These are phyloP conservation scores for Cyberlindnera euphorbiiphila DNA, from an alignment of 805 yeast genomes.

Conservation along the genomic window DNA sequence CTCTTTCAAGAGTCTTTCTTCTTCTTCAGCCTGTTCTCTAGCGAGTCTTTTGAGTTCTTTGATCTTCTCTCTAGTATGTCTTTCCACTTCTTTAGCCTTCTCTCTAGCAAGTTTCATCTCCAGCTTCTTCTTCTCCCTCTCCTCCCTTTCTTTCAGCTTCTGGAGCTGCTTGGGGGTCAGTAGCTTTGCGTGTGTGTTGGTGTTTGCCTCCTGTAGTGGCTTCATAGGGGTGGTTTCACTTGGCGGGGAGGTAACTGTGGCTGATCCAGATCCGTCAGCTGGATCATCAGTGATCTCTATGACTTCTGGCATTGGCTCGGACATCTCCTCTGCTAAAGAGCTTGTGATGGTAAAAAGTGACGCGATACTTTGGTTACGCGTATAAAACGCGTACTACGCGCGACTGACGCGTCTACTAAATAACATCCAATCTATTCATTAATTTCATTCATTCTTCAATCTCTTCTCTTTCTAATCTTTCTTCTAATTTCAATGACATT, in stretches of 20 bases:
- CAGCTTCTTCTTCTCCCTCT: constrained; percentile 23
- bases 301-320: too few species aligned
- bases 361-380: too few species aligned
- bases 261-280: too few species aligned
- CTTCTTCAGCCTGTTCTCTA: constrained; percentile 23
- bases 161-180: constrained; percentile 26
- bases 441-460: too few species aligned
- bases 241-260: too few species aligned
- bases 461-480: background rate
- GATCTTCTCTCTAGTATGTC: constrained; percentile 31
- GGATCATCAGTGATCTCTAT: too few species aligned
- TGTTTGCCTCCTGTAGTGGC: constrained; percentile 1
- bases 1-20: constrained; percentile 18
- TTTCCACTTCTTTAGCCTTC: constrained; percentile 27
- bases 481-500: background rate
- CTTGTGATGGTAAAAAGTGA: too few species aligned
- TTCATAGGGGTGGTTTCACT: background rate
- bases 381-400: too few species aligned
- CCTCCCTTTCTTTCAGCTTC: constrained; percentile 25
- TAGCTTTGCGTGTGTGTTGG: constrained; percentile 11
- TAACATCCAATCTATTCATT: background rate
- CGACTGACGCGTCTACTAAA: too few species aligned
- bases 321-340: too few species aligned
- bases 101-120: constrained; percentile 8
- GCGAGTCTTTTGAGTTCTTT: constrained; percentile 23